Conservation (phyloP, 2,329 filamentous ascomycete genomes). For the Neofusicoccum sp. region DNA sequence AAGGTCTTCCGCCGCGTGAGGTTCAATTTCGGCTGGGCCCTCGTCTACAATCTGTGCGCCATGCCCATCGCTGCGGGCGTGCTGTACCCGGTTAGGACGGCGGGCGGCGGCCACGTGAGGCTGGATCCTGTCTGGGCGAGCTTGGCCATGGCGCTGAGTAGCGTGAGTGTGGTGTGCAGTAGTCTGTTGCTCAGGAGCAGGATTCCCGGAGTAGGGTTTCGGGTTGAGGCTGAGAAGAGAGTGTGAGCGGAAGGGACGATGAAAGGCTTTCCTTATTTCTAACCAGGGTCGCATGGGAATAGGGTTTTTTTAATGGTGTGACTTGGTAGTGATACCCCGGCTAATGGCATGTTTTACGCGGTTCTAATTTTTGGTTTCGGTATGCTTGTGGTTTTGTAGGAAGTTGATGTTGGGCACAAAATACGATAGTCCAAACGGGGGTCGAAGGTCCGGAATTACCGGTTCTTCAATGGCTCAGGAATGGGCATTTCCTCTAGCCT, state of each 20-base stretch:
- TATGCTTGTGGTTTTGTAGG: too few relatives aligned
- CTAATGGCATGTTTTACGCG: too few relatives aligned
- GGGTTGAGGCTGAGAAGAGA: background rate
- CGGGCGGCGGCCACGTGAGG: conserved; percentile 58
- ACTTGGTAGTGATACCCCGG: too few relatives aligned
- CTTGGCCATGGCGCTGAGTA: conserved; percentile 90
- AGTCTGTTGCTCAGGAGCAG: conserved; percentile 69
- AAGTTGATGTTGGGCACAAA: too few relatives aligned
- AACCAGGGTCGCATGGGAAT: too few relatives aligned
- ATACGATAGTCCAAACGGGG: too few relatives aligned
- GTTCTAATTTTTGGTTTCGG: too few relatives aligned
- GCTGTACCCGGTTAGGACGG: conserved; percentile 63
- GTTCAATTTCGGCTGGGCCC: conserved; percentile 84
- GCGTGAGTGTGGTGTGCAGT: conserved; percentile 83
- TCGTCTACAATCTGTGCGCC: conserved; percentile 77
- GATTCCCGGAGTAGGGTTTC: conserved; percentile 49
- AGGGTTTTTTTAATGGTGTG: background rate
- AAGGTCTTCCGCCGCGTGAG: conserved; percentile 77
- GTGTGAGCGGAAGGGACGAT: background rate
- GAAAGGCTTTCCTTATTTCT: too few relatives aligned
- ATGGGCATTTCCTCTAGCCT: too few relatives aligned
- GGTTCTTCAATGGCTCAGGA: too few relatives aligned
- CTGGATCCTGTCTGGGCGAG: conserved; percentile 84
- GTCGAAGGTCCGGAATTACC: too few relatives aligned
- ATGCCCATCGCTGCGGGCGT: conserved; percentile 82